Conservation (phyloP, 2,329 filamentous ascomycete genomes). For the Daldinia sp. region DNA sequence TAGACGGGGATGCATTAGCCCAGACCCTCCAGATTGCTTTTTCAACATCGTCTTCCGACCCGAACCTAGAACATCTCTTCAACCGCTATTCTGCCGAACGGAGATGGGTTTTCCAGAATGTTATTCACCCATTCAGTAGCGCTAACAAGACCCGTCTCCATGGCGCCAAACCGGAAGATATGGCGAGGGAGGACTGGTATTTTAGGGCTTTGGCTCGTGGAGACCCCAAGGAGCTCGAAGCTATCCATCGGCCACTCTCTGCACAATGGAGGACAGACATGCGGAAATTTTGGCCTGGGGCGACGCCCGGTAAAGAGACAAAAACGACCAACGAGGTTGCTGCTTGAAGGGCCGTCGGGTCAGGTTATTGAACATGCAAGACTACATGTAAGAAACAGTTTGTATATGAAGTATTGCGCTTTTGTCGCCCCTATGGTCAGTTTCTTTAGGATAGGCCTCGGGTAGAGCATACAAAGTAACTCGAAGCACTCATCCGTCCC, state of each 20-base stretch:
- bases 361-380: background rate
- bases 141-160: conserved; percentile 22
- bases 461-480: background rate
- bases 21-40: conserved; percentile 16
- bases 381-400: background rate
- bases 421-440: background rate
- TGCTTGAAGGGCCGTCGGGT: background rate
- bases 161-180: conserved; percentile 15
- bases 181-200: conserved; percentile 23
- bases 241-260: conserved; percentile 14
- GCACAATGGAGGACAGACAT: conserved; percentile 16
- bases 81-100: conserved; percentile 17
- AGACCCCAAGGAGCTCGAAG: conserved; percentile 13
- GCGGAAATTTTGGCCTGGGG: conserved; percentile 1
- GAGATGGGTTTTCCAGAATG: conserved; percentile 21
- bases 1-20: conserved; percentile 15
- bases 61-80: conserved; percentile 3
- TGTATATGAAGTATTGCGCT: background rate
- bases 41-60: conserved; percentile 3
- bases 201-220: conserved; percentile 14
- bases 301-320: background rate
- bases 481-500: background rate
- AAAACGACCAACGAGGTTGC: background rate
- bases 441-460: background rate
- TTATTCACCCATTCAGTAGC: conserved; percentile 23